These are phyloP conservation scores for Ceratocystis diversiconidia DNA, from an alignment of 2,329 filamentous ascomycete species.

Conservation along the genomic window DNA sequence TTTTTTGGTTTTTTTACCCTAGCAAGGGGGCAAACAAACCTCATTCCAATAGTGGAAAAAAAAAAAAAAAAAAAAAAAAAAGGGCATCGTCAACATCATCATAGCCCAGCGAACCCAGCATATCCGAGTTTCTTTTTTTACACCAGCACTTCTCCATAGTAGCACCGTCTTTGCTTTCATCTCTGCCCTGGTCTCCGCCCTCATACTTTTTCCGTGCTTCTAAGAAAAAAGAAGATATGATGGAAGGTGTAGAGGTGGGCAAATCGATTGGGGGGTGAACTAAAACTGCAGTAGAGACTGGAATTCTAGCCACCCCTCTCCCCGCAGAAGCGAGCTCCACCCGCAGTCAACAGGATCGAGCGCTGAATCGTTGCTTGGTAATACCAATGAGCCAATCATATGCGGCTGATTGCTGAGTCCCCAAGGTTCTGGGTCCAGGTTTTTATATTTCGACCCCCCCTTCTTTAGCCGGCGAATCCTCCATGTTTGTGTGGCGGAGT, in stretches of 20 bases:
- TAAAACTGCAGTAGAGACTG: not conserved
- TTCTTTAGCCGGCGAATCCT: slow-evolving; percentile 4
- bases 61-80: not conserved
- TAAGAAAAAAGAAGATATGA: not conserved
- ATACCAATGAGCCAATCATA: slow-evolving; percentile 3
- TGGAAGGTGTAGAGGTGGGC: not conserved
- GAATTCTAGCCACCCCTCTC: not conserved
- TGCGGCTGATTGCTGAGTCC: not conserved
- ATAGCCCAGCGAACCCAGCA: not conserved
- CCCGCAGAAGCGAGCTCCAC: slow-evolving; percentile 1
- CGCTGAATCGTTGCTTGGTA: not conserved
- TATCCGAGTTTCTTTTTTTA: not conserved
- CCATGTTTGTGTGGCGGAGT: slow-evolving; percentile 6
- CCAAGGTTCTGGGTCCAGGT: slow-evolving; percentile 4
- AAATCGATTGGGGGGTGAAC: not conserved
- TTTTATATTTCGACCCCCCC: slow-evolving; percentile 6
- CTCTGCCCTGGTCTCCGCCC: not conserved
- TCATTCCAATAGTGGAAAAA: no score
- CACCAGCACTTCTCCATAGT: not conserved
- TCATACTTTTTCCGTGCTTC: not conserved
- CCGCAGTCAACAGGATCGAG: slow-evolving; percentile 5
- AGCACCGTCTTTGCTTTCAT: not conserved
- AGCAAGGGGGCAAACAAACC: no score
- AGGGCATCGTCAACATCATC: not conserved
- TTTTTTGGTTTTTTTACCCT: no score